phyloP scores from a whole-genome alignment of 352 stramenopile genomes.

The Globisporangium lucens region DNA sequence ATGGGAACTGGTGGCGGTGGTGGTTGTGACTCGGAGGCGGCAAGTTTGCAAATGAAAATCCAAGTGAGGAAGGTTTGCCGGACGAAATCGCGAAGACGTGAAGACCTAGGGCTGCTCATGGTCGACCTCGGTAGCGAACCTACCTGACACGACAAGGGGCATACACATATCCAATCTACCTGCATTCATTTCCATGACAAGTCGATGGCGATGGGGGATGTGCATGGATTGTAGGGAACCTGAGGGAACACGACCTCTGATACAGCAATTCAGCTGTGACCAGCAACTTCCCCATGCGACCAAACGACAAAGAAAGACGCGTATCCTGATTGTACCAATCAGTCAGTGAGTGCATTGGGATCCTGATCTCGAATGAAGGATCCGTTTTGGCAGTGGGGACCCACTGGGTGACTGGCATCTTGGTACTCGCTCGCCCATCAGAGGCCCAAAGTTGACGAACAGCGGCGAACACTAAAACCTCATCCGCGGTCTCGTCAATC shows the following conservation, averaged over 20 bases:
- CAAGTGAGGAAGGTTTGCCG: background rate
- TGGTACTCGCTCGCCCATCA: background rate
- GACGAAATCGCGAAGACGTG: background rate
- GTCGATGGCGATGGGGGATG: too few species aligned
- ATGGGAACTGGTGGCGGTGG: background rate
- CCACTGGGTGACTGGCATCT: background rate
- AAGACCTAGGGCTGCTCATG: background rate
- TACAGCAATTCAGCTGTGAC: background rate
- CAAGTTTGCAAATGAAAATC: background rate
- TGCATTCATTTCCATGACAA: too few species aligned
- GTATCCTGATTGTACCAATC: background rate
- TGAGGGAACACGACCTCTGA: too few species aligned
- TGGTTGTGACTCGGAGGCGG: background rate
- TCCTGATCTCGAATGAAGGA: background rate
- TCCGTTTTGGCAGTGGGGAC: background rate
- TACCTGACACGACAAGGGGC: too few species aligned
- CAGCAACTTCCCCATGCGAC: background rate
- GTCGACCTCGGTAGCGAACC: background rate
- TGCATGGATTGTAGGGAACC: too few species aligned
- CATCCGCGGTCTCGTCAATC: background rate
- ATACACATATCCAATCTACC: background rate
- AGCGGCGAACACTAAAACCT: background rate
- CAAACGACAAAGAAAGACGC: background rate
- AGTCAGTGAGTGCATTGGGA: background rate
- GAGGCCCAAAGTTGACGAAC: background rate